Evolutionary conservation across 1,284 basidiomycete species (phyloP).

Genomic region (Ustilago xerochloae): DNA sequence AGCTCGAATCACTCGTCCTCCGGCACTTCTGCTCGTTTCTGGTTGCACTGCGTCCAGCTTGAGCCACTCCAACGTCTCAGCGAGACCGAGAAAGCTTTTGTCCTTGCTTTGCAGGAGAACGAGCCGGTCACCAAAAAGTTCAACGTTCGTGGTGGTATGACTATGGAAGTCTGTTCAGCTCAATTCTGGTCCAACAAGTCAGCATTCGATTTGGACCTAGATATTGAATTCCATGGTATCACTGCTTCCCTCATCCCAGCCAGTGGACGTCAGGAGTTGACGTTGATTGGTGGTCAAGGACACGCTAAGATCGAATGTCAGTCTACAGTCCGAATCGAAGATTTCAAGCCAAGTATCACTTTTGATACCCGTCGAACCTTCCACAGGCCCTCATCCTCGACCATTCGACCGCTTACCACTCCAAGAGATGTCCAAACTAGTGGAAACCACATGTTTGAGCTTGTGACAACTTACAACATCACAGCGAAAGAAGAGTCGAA

Average conservation of each 20-base stretch:
- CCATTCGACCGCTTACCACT: conserved; percentile 57
- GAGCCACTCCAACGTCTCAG: conserved; percentile 62
- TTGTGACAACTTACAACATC: conserved; percentile 66
- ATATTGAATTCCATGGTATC: conserved; percentile 68
- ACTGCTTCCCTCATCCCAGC: conserved; percentile 45
- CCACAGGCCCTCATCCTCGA: conserved; percentile 58
- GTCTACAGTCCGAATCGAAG: conserved; percentile 63
- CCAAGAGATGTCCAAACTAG: conserved; percentile 63
- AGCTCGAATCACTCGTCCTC: conserved; percentile 58
- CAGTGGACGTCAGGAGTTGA: conserved; percentile 59
- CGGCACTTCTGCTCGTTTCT: conserved; percentile 64
- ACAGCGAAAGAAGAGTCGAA: conserved; percentile 60
- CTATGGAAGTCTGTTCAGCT: conserved; percentile 67
- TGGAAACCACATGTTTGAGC: conserved; percentile 64
- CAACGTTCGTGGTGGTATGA: conserved; percentile 64
- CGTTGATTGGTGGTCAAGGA: conserved; percentile 65
- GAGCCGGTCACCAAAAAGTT: conserved; percentile 67
- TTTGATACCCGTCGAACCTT: conserved; percentile 66
- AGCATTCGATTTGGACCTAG: conserved; percentile 65
- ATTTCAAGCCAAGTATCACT: conserved; percentile 61
- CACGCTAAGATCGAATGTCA: conserved; percentile 60
- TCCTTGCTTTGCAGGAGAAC: conserved; percentile 64
- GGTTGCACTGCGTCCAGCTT: conserved; percentile 68
- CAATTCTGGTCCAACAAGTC: conserved; percentile 67
- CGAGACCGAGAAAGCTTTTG: conserved; percentile 63